phyloP scores from a whole-genome alignment of 495 filamentous ascomycete species.

The Aspergillus funiculosus region DNA sequence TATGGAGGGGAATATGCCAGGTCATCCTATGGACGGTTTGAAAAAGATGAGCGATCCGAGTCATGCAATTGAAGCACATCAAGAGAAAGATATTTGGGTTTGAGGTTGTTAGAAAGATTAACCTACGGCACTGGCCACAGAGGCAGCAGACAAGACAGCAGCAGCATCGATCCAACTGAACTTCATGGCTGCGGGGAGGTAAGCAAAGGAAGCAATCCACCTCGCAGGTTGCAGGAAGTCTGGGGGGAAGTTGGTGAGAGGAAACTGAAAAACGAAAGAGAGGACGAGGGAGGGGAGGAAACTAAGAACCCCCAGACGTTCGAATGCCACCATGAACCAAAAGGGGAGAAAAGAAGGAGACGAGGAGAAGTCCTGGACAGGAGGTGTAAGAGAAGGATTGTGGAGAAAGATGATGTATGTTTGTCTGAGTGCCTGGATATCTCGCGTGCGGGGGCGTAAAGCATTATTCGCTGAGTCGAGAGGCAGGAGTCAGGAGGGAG shows the following conservation, averaged over 20 bases:
- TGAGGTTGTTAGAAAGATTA: no score
- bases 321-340: slow-evolving; percentile 7
- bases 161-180: slow-evolving; percentile 35
- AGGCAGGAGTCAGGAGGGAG: no score
- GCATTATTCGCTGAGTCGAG: no score
- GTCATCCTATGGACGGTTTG: slow-evolving; percentile 19
- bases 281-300: background rate
- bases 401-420: slow-evolving; percentile 11
- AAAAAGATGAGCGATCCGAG: background rate
- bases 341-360: background rate
- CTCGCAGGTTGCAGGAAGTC: slow-evolving; percentile 6
- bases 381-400: no score
- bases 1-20: slow-evolving; percentile 52
- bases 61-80: background rate
- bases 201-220: slow-evolving; percentile 2
- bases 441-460: background rate
- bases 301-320: no score
- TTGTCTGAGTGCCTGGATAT: background rate
- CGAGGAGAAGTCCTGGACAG: no score
- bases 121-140: slow-evolving; percentile 37
- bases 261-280: background rate
- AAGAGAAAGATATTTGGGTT: slow-evolving; percentile 21
- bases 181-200: slow-evolving; percentile 31
- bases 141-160: slow-evolving; percentile 30
- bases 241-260: background rate